Conservation (phyloP, 2,329 filamentous ascomycete species). For the Phialophora chinensis region DNA sequence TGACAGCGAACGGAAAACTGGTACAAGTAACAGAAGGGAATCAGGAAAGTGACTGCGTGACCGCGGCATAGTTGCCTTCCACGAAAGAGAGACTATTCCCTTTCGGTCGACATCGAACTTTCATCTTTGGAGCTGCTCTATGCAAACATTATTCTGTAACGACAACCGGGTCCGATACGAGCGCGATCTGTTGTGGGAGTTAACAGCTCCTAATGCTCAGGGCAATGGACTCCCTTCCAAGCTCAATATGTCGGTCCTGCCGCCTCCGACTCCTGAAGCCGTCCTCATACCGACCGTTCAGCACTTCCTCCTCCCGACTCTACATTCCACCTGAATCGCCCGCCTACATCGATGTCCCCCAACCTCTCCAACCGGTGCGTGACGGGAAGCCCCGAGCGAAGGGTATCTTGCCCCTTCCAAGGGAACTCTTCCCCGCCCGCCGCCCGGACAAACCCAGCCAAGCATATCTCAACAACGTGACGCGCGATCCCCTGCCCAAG, state of each 20-base stretch:
- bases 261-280: slow-evolving; percentile 33
- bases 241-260: slow-evolving; percentile 38
- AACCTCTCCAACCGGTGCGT: slow-evolving; percentile 56
- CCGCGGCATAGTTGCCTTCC: slow-evolving; percentile 1
- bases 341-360: slow-evolving; percentile 83
- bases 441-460: slow-evolving; percentile 63
- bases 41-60: background rate
- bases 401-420: slow-evolving; percentile 82
- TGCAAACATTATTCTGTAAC: background rate
- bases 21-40: background rate
- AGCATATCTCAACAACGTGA: slow-evolving; percentile 62
- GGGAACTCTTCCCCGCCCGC: slow-evolving; percentile 73
- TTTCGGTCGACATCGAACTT: background rate
- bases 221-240: slow-evolving; percentile 11
- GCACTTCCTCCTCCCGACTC: slow-evolving; percentile 51
- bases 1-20: background rate
- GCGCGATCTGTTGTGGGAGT: too few relatives aligned
- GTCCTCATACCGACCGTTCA: slow-evolving; percentile 49
- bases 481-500: slow-evolving; percentile 56
- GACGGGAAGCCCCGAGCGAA: slow-evolving; percentile 56
- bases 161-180: background rate
- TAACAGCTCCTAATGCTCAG: background rate
- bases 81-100: background rate
- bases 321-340: slow-evolving; percentile 83
- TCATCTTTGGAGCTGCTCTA: background rate